Evolutionary conservation across 345 rosid species (phyloP).

Genomic region (Boechera stricta): DNA sequence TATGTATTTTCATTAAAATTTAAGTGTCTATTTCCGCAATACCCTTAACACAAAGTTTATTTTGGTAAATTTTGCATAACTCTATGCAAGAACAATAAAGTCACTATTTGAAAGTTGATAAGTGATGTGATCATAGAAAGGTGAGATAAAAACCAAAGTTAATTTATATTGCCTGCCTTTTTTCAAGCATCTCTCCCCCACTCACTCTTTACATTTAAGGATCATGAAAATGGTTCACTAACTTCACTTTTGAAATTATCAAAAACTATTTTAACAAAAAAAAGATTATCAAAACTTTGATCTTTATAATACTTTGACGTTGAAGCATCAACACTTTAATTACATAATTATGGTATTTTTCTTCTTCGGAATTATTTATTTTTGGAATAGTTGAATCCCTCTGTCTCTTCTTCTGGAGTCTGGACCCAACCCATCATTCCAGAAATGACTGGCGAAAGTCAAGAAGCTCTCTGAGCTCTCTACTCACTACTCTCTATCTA

Average conservation of each 20-base stretch:
- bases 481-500: slow-evolving; percentile 28
- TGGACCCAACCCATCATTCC: slow-evolving; percentile 43
- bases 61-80: not conserved
- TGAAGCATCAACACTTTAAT: slow-evolving; percentile 24
- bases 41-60: not conserved
- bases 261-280: not conserved
- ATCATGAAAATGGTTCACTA: slow-evolving; percentile 30
- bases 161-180: slow-evolving; percentile 36
- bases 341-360: slow-evolving; percentile 4
- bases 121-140: slow-evolving; percentile 24
- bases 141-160: slow-evolving; percentile 37
- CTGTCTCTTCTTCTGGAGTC: slow-evolving; percentile 32
- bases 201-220: slow-evolving; percentile 32
- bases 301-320: slow-evolving; percentile 15
- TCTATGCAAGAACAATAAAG: not conserved
- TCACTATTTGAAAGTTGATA: slow-evolving; percentile 22
- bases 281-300: not conserved
- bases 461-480: slow-evolving; percentile 44
- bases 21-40: not conserved
- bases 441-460: slow-evolving; percentile 44
- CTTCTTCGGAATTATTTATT: not conserved
- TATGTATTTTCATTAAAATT: too few relatives aligned
- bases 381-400: slow-evolving; percentile 26
- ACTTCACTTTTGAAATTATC: slow-evolving; percentile 29
- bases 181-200: slow-evolving; percentile 38